Conservation (phyloP, 2,329 filamentous ascomycete species). For the Botryotinia convoluta region DNA sequence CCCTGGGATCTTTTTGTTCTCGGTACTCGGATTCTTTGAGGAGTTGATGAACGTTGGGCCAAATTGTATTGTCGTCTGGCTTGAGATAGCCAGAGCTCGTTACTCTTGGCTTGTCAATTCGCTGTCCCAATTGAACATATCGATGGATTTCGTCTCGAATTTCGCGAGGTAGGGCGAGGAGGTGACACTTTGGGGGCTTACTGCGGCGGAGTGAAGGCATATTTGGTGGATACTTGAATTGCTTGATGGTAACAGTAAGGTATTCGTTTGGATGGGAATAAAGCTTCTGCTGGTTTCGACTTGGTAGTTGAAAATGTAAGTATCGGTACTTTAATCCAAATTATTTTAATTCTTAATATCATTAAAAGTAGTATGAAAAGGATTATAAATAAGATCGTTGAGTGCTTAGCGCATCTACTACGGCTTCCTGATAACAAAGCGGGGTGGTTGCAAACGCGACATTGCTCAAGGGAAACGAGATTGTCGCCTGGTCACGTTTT, state of each 20-base stretch:
- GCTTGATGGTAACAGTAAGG: not conserved
- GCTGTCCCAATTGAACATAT: not conserved
- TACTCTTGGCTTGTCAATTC: not conserved
- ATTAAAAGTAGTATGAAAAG: not conserved
- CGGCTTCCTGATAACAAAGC: not conserved
- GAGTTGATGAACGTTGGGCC: not conserved
- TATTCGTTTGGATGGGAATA: not conserved
- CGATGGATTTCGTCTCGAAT: not conserved
- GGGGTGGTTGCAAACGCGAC: not conserved
- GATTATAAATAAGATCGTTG: not conserved
- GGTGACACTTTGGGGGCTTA: not conserved
- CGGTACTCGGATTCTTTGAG: not conserved
- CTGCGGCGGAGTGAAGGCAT: not conserved
- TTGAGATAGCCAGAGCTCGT: not conserved
- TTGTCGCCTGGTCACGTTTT: conserved; percentile 2
- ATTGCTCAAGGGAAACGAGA: not conserved
- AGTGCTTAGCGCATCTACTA: not conserved
- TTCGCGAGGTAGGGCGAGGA: not conserved
- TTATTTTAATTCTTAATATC: not conserved
- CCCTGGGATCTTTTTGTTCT: not conserved
- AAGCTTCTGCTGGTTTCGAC: not conserved
- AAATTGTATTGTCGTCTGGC: not conserved
- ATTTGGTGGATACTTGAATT: not conserved
- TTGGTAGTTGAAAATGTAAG: not conserved
- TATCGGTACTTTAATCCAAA: not conserved